phyloP scores from a whole-genome alignment of 1,284 basidiomycete species.

The Cryptococcus floricola region DNA sequence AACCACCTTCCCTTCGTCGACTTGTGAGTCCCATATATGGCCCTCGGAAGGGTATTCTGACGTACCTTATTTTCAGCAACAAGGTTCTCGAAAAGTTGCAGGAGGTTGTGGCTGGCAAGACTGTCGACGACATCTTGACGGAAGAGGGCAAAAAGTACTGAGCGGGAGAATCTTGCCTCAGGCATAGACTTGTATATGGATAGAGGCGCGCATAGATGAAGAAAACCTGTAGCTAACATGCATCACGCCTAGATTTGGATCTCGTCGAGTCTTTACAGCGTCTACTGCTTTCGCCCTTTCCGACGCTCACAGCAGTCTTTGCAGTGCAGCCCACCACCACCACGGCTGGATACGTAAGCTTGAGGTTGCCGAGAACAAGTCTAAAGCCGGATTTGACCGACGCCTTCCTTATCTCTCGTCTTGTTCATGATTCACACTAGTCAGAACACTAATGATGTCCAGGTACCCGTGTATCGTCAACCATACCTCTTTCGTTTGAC shows the following conservation, averaged over 20 bases:
- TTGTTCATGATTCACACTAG: too few relatives aligned
- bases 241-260: neutral
- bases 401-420: too few relatives aligned
- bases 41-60: constrained; percentile 10
- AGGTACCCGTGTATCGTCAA: too few relatives aligned
- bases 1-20: constrained; percentile 48
- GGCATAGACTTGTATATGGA: too few relatives aligned
- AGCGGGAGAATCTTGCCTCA: too few relatives aligned
- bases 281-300: neutral
- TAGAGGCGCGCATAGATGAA: neutral
- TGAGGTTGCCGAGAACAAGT: too few relatives aligned
- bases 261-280: too few relatives aligned
- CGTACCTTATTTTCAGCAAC: constrained; percentile 61
- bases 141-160: constrained; percentile 20
- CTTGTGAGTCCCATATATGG: constrained; percentile 33
- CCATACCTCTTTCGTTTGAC: too few relatives aligned
- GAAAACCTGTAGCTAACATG: neutral
- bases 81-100: constrained; percentile 53
- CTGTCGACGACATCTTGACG: constrained; percentile 46
- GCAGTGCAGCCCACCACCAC: neutral
- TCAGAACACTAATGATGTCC: too few relatives aligned
- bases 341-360: too few relatives aligned
- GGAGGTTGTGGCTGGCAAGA: constrained; percentile 59
- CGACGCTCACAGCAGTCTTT: neutral
- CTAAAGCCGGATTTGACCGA: too few relatives aligned